Base-by-base conservation (phyloP, 352 stramenopile genomes). In the Pythium aphanidermatum region DNA sequence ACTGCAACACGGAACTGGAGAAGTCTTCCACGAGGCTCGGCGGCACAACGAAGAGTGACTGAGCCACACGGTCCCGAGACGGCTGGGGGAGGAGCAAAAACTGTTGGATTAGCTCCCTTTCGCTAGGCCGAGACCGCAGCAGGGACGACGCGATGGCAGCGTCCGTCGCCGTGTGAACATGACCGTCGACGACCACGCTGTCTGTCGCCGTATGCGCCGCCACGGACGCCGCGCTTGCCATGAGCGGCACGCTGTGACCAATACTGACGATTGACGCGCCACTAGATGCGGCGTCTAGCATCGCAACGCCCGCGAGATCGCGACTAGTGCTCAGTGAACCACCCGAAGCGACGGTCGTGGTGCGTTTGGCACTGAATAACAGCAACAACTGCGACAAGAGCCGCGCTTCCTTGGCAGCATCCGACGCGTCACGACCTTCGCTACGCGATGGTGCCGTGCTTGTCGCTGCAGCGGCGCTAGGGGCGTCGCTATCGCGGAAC, bases 1-100 rank as follows among this genome's bases (percentile, higher is more conserved):
- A 83, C 58, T 85, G 68, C 20, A 89, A 51, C 14, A 89, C 60
- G 21, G 33, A n/a, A n/a, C n/a, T 46, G 8, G 70, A 50, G 40
- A 86, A 86, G 30, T 67, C 43, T 14, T 53, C 39, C 10, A 85
- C 37, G 14, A 74, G 45, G 50, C 68, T 63, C 31, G 66, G 28
- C 16, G 65, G 68, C 6, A 70, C 47, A 21, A 68, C 65, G 29
- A 79, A 75, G 8, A 79, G 56, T 40, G 65, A 68, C 46, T 67
- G 65, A 34, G 41, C 56, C n/a, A 83, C 32, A 24, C 66, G 60
- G 26, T 68, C 56, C 51, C 84, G 67, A 24, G 68, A 74, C 13
- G 53, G 40, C 19, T 32, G 46, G 12, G 70, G 43, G 10, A 75
- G 38, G 8, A 49, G 20, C 10, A 86, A 26, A 31, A 86, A 74